phyloP scores from a whole-genome alignment of 306 rosid species.

The Cucumis cinereus region DNA sequence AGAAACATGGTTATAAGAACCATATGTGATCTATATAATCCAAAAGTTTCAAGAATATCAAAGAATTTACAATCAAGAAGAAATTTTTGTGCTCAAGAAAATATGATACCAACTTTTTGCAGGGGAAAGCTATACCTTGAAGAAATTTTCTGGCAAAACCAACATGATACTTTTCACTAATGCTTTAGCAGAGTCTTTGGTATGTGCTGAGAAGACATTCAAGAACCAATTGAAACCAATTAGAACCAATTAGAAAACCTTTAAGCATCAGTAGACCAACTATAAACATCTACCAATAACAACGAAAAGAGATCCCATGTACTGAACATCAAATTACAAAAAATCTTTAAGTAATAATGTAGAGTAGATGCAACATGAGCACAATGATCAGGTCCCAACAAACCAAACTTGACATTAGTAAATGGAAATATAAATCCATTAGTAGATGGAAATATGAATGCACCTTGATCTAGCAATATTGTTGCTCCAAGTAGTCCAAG shows the following conservation, averaged over 20 bases:
- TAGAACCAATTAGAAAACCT: neutral
- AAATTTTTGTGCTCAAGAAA: neutral
- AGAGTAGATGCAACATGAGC: neutral
- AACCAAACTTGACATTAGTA: no score
- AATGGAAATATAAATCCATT: no score
- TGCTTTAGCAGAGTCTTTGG: no score
- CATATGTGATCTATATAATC: neutral
- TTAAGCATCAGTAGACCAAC: neutral
- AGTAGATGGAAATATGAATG: conserved; percentile 8
- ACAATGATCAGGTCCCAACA: neutral
- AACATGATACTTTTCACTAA: conserved; percentile 74
- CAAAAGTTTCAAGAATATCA: neutral
- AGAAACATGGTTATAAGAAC: neutral
- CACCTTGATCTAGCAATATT: conserved; percentile 85
- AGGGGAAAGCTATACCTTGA: conserved; percentile 40
- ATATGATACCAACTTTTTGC: neutral
- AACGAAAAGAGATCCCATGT: neutral
- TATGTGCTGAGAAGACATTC: no score
- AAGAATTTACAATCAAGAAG: neutral
- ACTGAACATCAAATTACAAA: neutral
- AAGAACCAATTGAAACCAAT: conserved; percentile 33
- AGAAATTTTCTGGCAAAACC: conserved; percentile 78
- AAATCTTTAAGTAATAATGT: neutral
- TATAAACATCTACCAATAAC: neutral
- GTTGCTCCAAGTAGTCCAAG: conserved; percentile 49